Percentiles rank a stretch among this genome's conserved stretches.
Conservation (phyloP, 1,284 basidiomycete genomes). For the Apiotrichum laibachii region DNA sequence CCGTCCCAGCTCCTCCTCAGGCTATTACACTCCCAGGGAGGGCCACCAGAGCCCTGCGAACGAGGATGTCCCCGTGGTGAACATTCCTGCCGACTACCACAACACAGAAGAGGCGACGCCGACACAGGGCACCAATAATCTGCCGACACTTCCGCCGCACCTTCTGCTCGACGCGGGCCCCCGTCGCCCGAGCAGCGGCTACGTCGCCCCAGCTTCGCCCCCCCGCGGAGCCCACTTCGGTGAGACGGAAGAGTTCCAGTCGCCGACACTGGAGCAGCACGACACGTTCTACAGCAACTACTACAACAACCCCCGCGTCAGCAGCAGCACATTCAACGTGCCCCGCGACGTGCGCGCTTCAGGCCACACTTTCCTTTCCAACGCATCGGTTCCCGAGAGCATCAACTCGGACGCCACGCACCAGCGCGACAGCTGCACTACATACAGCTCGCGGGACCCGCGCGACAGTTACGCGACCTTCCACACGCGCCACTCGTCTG, state of each 20-base stretch:
- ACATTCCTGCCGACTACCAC: not conserved
- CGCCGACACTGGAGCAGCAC: not conserved
- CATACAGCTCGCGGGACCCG: not conserved
- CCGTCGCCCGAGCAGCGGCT: not conserved
- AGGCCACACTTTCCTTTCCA: not conserved
- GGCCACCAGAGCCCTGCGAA: not conserved
- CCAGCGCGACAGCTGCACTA: not conserved
- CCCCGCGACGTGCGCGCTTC: not conserved
- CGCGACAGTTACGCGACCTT: not conserved
- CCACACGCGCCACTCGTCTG: not conserved
- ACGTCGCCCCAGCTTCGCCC: not conserved
- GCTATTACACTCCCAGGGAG: conserved; percentile 12
- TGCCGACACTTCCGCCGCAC: no score
- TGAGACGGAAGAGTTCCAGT: not conserved
- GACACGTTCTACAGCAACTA: not conserved
- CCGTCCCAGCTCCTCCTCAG: conserved; percentile 10
- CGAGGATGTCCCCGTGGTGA: not conserved
- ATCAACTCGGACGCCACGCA: not conserved
- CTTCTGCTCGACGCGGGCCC: not conserved
- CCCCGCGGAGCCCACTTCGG: not conserved
- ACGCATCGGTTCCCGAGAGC: not conserved
- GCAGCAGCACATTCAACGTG: not conserved
- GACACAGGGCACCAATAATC: not conserved
- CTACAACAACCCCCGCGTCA: not conserved
- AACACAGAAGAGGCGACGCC: not conserved